A percentile compares a stretch with the other conserved stretches of the same genome.
These are phyloP conservation scores for Phytophthora melonis DNA, from an alignment of 352 stramenopile species.

Conservation along the genomic window DNA sequence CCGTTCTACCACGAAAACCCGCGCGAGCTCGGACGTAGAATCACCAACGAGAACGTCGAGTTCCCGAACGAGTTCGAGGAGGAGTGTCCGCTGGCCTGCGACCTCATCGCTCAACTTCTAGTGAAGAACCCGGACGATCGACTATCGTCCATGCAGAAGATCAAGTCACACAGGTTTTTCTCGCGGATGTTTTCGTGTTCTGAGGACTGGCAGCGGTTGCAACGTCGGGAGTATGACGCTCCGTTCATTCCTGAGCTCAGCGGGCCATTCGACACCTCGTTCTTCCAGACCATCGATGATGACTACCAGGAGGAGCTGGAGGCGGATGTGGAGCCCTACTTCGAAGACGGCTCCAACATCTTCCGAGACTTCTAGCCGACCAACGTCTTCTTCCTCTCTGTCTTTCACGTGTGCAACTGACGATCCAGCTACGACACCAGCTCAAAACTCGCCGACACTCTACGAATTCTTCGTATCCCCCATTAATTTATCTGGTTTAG, in stretches of 20 bases:
- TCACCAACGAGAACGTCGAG: conserved; percentile 67
- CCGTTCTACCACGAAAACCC: conserved; percentile 90
- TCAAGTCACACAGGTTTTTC: conserved; percentile 77
- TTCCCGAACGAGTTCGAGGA: conserved; percentile 81
- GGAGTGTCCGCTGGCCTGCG: conserved; percentile 50
- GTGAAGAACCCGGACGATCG: conserved; percentile 66
- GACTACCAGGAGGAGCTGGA: conserved; percentile 64
- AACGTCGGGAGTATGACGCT: conserved; percentile 48
- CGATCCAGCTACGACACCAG: conserved; percentile 12
- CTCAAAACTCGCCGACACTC: conserved; percentile 1
- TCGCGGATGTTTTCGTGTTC: conserved; percentile 41
- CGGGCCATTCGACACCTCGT: conserved; percentile 75
- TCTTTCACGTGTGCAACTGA: conserved; percentile 19
- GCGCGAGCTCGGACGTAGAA: conserved; percentile 78
- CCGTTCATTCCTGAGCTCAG: conserved; percentile 74
- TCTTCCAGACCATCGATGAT: conserved; percentile 70
- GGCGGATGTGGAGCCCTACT: conserved; percentile 61
- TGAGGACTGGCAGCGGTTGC: conserved; percentile 53
- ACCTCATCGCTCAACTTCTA: conserved; percentile 66
- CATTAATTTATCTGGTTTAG: conserved; percentile 42
- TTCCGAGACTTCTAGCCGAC: conserved; percentile 68
- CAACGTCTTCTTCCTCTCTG: conserved; percentile 22
- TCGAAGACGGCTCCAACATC: conserved; percentile 75
- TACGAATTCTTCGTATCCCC: conserved; percentile 23
- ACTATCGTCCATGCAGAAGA: conserved; percentile 49